Conservation (phyloP, 306 rosid genomes). For the Fragaria vesca region DNA sequence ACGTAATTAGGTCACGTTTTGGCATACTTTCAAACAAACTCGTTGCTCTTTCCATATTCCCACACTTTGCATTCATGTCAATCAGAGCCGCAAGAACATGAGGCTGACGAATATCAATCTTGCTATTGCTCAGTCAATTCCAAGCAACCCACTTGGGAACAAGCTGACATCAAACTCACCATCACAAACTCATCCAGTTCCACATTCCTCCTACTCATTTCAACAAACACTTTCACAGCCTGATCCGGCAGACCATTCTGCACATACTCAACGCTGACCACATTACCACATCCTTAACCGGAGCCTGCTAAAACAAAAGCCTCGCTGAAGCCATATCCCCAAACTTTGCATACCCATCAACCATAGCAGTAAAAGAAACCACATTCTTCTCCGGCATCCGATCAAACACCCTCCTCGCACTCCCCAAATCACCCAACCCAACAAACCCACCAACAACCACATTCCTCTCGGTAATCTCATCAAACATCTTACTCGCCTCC, state of each 20-base stretch:
- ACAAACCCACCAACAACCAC: conserved; percentile 45
- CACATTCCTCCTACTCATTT: conserved; percentile 55
- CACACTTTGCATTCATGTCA: conserved; percentile 86
- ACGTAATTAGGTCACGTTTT: conserved; percentile 47
- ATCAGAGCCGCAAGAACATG: conserved; percentile 65
- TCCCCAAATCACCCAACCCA: conserved; percentile 49
- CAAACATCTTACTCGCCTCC: conserved; percentile 35
- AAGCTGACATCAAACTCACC: conserved; percentile 78
- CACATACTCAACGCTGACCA: conserved; percentile 72
- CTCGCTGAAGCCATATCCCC: conserved; percentile 71
- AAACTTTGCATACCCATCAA: conserved; percentile 73
- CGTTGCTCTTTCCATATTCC: conserved; percentile 67
- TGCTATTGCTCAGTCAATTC: conserved; percentile 43
- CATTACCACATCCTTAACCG: conserved; percentile 50
- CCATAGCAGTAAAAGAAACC: conserved; percentile 66
- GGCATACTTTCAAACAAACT: conserved; percentile 50
- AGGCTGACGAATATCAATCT: conserved; percentile 39
- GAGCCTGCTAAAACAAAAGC: conserved; percentile 49
- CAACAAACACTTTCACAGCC: conserved; percentile 51
- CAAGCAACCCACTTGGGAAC: conserved; percentile 57
- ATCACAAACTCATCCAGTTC: conserved; percentile 62
- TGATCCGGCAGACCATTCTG: conserved; percentile 59
- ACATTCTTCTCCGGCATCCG: conserved; percentile 66
- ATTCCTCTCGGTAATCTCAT: conserved; percentile 36
- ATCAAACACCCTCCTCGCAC: conserved; percentile 56